Base-by-base conservation (phyloP, 2,329 filamentous ascomycete species). In the Penicillium brasilianum region DNA sequence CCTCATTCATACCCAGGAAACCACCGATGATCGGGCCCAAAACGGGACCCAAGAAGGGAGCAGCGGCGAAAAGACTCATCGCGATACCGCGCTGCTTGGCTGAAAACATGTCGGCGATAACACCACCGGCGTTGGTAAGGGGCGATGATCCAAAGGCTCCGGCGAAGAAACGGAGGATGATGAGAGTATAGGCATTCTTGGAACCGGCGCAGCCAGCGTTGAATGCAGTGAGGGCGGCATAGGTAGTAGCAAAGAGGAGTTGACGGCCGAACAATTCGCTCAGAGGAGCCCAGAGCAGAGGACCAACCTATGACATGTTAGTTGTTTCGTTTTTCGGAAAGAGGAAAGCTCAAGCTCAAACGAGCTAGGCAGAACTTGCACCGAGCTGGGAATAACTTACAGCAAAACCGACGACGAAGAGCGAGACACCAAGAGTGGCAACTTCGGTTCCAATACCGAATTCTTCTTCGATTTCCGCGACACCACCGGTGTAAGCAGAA, bases 251-350 rank as follows among this genome's bases (percentile, higher is more conserved):
- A 36, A 71, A 72, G 3, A 90, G 80, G 43, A 83, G 73, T 69
- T 89, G 83, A 8, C 86, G 81, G 3, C 86, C 88, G 57, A 84
- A 87, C 20, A 90, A 74, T 69, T 91, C 88, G 32, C 85, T 82
- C 20, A 91, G 72, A 0, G 88, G 88, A 3, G 88, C 89, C 84
- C 88, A 90, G 1, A 90, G 69, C 8, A 90, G 75, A 0, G 87
- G 87, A 0, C 87, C 87, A 57, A 89, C 62, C 66, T 79, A 60
- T 14, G 36, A 81, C 81, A 60, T 52, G 44, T 59, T 30, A 55
- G 64, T 43, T 30, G 36, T 4, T 50, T 41, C 34, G 13, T 32
- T 14, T 18, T 28, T 18, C 22, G 7, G 30, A 28, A 3, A 16
- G 10, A 34, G 10, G 14, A 32, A 34, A 36, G 49, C n/a, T 28